Conservation (phyloP, 1,139 yeast genomes). For the Starmera stellimalicola region DNA sequence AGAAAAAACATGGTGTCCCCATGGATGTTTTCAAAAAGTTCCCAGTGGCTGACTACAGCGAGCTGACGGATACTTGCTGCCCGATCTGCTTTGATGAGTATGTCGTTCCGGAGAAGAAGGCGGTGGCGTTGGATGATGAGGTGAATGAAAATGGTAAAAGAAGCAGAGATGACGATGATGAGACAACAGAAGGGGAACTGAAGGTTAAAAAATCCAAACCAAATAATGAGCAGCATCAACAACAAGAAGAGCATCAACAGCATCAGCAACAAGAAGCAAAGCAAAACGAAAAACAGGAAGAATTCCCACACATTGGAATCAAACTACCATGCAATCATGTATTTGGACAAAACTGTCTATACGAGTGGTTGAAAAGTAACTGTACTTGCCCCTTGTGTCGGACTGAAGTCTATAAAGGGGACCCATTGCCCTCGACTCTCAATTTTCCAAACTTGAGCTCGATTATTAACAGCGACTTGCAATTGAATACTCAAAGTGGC, state of each 20-base stretch:
- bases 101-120: slow-evolving; percentile 15
- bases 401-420: slow-evolving; percentile 34
- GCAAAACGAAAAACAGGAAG: slow-evolving; percentile 9
- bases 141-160: slow-evolving; percentile 6
- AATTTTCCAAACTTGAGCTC: slow-evolving; percentile 27
- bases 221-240: slow-evolving; percentile 12
- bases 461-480: slow-evolving; percentile 15
- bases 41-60: slow-evolving; percentile 26
- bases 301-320: slow-evolving; percentile 52
- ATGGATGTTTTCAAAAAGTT: slow-evolving; percentile 41
- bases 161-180: background rate
- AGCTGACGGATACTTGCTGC: slow-evolving; percentile 35
- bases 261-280: background rate
- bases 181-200: slow-evolving; percentile 7
- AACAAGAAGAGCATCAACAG: slow-evolving; percentile 5
- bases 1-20: slow-evolving; percentile 39
- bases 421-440: slow-evolving; percentile 19
- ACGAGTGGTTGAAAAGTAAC: slow-evolving; percentile 63
- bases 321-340: slow-evolving; percentile 74
- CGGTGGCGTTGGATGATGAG: slow-evolving; percentile 4
- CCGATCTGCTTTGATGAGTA: slow-evolving; percentile 64
- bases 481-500: no score
- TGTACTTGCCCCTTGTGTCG: slow-evolving; percentile 81
- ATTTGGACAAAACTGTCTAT: slow-evolving; percentile 67
- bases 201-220: no score